Evolutionary conservation across 148 eudicot species (phyloP).

Genomic region (Cornus suecica): DNA sequence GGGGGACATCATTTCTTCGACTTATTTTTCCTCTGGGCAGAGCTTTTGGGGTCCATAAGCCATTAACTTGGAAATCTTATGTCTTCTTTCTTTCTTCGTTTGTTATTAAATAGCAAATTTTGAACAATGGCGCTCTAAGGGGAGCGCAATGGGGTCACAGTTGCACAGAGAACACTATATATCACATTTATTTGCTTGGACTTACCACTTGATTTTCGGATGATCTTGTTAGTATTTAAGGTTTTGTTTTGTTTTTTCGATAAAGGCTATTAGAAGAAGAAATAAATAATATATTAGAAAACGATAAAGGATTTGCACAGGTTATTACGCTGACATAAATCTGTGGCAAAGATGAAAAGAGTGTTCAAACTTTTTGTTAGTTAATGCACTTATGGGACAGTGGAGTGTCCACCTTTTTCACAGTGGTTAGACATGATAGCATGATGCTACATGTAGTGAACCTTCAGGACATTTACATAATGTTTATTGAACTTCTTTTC

Average conservation of each 20-base stretch:
- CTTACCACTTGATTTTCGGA: background rate
- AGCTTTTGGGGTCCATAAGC: background rate
- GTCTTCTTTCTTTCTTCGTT: too few species aligned
- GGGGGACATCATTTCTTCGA: background rate
- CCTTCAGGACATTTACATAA: background rate
- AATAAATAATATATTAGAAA: too few species aligned
- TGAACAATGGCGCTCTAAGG: too few species aligned
- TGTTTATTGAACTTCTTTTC: background rate
- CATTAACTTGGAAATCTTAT: background rate
- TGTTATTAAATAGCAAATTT: too few species aligned
- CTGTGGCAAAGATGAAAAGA: background rate
- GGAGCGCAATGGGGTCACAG: too few species aligned
- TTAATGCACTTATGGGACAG: too few species aligned
- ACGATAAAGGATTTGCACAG: background rate
- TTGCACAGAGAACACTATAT: too few species aligned
- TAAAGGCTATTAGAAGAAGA: background rate
- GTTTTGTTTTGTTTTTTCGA: too few species aligned
- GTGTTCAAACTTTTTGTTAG: background rate
- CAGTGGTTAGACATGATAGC: background rate
- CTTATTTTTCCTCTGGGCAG: background rate
- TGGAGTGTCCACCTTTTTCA: background rate
- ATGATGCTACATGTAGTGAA: background rate
- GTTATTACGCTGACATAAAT: background rate
- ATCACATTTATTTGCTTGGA: too few species aligned
- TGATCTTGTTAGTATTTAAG: background rate